A percentile compares a stretch with the other conserved stretches of the same genome.
Conservation (phyloP, 768 basidiomycete genomes). For the Psilocybe azurescens region DNA sequence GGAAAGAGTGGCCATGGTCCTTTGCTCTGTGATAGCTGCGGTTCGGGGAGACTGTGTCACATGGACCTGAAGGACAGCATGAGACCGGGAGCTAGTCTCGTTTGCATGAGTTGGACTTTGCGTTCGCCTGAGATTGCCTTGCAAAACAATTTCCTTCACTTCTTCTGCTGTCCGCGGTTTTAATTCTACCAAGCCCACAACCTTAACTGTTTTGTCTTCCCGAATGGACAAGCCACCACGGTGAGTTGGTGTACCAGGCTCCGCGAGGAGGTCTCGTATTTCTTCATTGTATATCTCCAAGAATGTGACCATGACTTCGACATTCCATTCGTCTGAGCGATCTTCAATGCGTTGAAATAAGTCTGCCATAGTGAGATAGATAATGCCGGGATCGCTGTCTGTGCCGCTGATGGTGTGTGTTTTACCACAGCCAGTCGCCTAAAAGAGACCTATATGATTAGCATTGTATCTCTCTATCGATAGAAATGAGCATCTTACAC, state of each 20-base stretch:
- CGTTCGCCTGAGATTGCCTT: constrained; percentile 87
- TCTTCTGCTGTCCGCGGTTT: constrained; percentile 86
- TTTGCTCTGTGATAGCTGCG: constrained; percentile 80
- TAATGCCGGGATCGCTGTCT: constrained; percentile 86
- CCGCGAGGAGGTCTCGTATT: constrained; percentile 92
- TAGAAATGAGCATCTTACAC: constrained; percentile 58
- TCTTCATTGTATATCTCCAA: constrained; percentile 99
- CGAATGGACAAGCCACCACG: constrained; percentile 92
- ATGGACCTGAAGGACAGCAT: constrained; percentile 96
- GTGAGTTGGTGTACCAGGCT: constrained; percentile 62
- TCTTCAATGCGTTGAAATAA: constrained; percentile 94
- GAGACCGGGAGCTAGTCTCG: constrained; percentile 95
- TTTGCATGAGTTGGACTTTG: constrained; percentile 97
- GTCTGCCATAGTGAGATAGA: constrained; percentile 97
- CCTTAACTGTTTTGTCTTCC: constrained; percentile 93
- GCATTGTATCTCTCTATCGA: not conserved
- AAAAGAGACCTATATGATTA: constrained; percentile 12
- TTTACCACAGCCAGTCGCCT: constrained; percentile 99
- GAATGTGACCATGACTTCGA: constrained; percentile 92
- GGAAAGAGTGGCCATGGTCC: constrained; percentile 88
- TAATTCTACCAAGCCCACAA: constrained; percentile 83
- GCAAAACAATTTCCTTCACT: constrained; percentile 91
- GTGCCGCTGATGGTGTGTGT: constrained; percentile 98
- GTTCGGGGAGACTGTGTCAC: constrained; percentile 88
- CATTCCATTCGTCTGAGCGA: constrained; percentile 81